These are phyloP conservation scores for Codiaeum variegatum DNA, from an alignment of 441 rosid species.

Conservation along the genomic window DNA sequence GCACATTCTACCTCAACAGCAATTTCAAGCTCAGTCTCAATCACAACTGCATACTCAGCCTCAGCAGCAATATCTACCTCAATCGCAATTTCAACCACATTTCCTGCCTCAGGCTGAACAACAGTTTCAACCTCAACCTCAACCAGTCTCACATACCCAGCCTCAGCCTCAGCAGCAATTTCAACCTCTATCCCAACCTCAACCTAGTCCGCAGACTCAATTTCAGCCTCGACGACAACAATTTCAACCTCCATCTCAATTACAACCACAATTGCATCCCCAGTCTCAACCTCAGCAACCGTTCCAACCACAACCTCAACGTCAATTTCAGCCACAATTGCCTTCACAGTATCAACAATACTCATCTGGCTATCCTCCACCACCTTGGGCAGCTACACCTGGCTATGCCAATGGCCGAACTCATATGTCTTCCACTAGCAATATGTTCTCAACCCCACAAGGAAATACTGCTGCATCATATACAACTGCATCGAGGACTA, in stretches of 20 bases:
- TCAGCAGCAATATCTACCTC: constrained; percentile 20
- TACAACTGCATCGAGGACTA: constrained; percentile 39
- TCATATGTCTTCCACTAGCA: constrained; percentile 29
- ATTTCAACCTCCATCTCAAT: constrained; percentile 17
- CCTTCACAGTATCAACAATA: constrained; percentile 37
- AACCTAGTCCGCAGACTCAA: constrained; percentile 13
- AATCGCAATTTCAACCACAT: constrained; percentile 14
- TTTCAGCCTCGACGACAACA: constrained; percentile 18
- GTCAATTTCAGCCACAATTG: constrained; percentile 26
- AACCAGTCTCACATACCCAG: constrained; percentile 5
- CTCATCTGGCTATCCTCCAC: constrained; percentile 62
- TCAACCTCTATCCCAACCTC: constrained; percentile 21
- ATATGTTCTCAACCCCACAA: constrained; percentile 38
- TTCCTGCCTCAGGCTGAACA: constrained; percentile 22
- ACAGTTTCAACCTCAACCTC: constrained; percentile 21
- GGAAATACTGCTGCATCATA: no score
- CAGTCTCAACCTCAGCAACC: constrained; percentile 55
- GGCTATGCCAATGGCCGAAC: constrained; percentile 41
- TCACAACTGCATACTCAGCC: constrained; percentile 11
- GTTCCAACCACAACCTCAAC: constrained; percentile 21
- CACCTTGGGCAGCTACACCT: constrained; percentile 83
- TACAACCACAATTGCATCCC: constrained; percentile 32
- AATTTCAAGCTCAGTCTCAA: constrained; percentile 20
- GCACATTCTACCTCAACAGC: no score
- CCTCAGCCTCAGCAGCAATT: constrained; percentile 1